A percentile compares a stretch with the other conserved stretches of the same genome.
Conservation (phyloP, 129 eudicot species). For the Saussurea involucrata region DNA sequence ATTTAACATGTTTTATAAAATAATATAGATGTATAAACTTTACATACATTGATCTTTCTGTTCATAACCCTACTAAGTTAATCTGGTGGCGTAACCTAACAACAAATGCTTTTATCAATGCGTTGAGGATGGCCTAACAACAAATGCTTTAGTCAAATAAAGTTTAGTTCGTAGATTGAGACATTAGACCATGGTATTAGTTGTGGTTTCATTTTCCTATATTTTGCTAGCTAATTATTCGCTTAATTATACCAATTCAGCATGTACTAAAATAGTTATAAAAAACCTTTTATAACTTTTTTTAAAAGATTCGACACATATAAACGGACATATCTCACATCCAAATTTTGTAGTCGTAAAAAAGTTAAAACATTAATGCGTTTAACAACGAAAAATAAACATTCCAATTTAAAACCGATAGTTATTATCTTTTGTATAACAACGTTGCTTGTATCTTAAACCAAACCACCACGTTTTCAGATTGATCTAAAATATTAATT, state of each 20-base stretch:
- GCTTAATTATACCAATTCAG: background rate
- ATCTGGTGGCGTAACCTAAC: constrained; percentile 2
- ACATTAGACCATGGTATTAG: constrained; percentile 6
- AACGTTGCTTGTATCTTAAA: no score
- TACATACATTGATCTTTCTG: background rate
- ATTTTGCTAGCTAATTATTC: background rate
- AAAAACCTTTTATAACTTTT: no score
- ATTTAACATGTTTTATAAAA: no score
- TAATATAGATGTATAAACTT: no score
- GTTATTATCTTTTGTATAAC: no score
- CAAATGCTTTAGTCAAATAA: background rate
- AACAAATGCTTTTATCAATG: background rate
- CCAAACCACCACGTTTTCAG: background rate
- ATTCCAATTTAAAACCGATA: no score
- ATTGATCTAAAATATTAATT: background rate
- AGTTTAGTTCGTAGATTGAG: background rate
- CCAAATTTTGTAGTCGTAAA: background rate
- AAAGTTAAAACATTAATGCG: background rate
- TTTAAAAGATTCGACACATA: background rate
- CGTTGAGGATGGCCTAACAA: no score
- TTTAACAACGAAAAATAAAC: no score
- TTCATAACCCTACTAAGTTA: background rate
- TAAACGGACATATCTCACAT: background rate
- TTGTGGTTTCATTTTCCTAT: background rate
- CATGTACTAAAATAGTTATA: background rate